Evolutionary conservation across 352 stramenopile genomes (phyloP).

Genomic region (Globisporangium camurandrum): DNA sequence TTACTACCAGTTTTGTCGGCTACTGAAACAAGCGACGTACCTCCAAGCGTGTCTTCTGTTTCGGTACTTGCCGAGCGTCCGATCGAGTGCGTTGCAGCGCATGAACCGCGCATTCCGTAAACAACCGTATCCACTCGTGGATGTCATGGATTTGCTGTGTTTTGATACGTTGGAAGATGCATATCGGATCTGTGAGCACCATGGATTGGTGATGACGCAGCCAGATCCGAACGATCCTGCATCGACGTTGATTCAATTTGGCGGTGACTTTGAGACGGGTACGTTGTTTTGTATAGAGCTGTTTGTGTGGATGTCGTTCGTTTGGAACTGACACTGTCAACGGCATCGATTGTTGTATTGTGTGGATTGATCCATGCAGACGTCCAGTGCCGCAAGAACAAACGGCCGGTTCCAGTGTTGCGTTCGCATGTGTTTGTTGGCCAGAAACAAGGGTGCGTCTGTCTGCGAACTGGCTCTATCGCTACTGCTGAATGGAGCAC

Average conservation of each 20-base stretch:
- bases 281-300: conserved; percentile 1
- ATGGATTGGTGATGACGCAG: conserved; percentile 51
- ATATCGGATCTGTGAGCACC: conserved; percentile 47
- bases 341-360: not conserved
- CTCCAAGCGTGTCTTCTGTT: conserved; percentile 81
- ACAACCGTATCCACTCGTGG: conserved; percentile 53
- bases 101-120: conserved; percentile 78
- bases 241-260: conserved; percentile 57
- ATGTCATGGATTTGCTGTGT: conserved; percentile 61
- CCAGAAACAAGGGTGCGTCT: conserved; percentile 74
- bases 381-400: conserved; percentile 55
- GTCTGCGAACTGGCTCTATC: not conserved
- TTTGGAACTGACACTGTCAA: not conserved
- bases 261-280: conserved; percentile 74
- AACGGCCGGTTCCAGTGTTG: conserved; percentile 47
- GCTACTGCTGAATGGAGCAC: not conserved
- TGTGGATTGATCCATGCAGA: conserved; percentile 34
- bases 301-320: too few relatives aligned
- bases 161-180: conserved; percentile 81
- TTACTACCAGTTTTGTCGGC: conserved; percentile 78
- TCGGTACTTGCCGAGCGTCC: conserved; percentile 69
- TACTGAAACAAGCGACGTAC: conserved; percentile 68
- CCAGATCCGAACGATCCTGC: conserved; percentile 35
- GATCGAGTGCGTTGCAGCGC: conserved; percentile 57
- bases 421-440: conserved; percentile 62